Evolutionary conservation across 768 basidiomycete species (phyloP).

Genomic region (Xanthoconium stramineum): DNA sequence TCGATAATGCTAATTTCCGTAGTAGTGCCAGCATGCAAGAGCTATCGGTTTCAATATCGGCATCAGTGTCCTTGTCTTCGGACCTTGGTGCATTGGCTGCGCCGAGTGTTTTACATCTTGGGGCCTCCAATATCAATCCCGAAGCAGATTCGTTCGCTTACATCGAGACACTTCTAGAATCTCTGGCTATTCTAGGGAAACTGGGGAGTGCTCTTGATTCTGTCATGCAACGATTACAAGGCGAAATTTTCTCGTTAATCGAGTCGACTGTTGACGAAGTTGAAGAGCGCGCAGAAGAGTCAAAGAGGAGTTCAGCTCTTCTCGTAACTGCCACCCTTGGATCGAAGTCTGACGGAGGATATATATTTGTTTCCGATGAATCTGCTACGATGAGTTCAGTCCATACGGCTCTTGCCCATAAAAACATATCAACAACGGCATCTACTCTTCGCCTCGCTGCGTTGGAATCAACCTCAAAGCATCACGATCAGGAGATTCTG

Average conservation of each 20-base stretch:
- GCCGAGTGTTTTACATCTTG: constrained; percentile 21
- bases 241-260: constrained; percentile 81
- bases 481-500: constrained; percentile 80
- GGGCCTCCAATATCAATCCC: constrained; percentile 52
- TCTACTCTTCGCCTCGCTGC: constrained; percentile 65
- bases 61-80: constrained; percentile 23
- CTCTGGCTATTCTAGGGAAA: constrained; percentile 88
- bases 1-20: constrained; percentile 41
- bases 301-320: constrained; percentile 47
- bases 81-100: constrained; percentile 21
- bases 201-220: constrained; percentile 81
- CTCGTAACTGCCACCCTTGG: constrained; percentile 35
- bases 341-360: constrained; percentile 48
- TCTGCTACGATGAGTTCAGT: constrained; percentile 18
- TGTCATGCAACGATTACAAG: constrained; percentile 75
- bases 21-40: constrained; percentile 20
- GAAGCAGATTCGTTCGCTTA: constrained; percentile 93
- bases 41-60: constrained; percentile 16
- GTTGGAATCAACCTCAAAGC: constrained; percentile 68
- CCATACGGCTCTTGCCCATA: constrained; percentile 26
- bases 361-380: constrained; percentile 40
- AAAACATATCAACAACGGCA: constrained; percentile 37
- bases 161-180: constrained; percentile 89
- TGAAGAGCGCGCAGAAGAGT: constrained; percentile 83
- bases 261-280: constrained; percentile 90